Base-by-base conservation (phyloP, 148 eudicot genomes). In the Arbutus unedo region DNA sequence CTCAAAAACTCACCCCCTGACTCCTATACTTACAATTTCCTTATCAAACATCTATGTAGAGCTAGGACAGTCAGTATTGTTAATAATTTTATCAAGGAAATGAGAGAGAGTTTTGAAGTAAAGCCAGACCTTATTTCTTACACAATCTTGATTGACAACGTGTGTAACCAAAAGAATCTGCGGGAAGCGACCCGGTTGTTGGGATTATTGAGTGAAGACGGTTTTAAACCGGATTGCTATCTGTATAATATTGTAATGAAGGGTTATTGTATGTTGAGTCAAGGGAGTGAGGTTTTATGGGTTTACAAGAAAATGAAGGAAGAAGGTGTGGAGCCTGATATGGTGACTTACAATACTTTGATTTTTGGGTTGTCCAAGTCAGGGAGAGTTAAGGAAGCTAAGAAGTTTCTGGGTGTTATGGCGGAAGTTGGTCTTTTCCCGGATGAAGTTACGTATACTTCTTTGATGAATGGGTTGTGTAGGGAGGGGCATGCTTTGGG, bases 381-480 rank as follows among this genome's bases (percentile, higher is more conserved):
- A 0, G 98, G 99, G 50, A 90, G 89, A 57, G 99, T 96, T 45
- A 87, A 87, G 82, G 98, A 96, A 72, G 99, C 97, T 19, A 89
- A 70, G 84, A 89, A 87, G 87, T 96, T 84, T 87, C 79, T 93
- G 79, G 53, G 76, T n/a, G 85, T 91, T 0, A 96, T 96, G 98
- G 83, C 82, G 1, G 90, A 93, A 41, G 74, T 74, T 76, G 99
- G 97, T 6, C 86, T 84, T 84, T 81, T 77, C 6, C 98, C 99
- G 0, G 98, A 96, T 86, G 92, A 89, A 1, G 91, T 93, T 57
- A 92, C 98, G 0, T 96, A 96, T 81, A 94, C 98, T 4, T 91
- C 99, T 2, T 83, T 96, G 89, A 96, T 96, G 97, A 96, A 94
- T 82, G 99, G 99, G 15, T 82, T 96, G 93, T 96, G 95, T 82